Conservation (phyloP, 495 filamentous ascomycete genomes). For the Penicillium canescens region DNA sequence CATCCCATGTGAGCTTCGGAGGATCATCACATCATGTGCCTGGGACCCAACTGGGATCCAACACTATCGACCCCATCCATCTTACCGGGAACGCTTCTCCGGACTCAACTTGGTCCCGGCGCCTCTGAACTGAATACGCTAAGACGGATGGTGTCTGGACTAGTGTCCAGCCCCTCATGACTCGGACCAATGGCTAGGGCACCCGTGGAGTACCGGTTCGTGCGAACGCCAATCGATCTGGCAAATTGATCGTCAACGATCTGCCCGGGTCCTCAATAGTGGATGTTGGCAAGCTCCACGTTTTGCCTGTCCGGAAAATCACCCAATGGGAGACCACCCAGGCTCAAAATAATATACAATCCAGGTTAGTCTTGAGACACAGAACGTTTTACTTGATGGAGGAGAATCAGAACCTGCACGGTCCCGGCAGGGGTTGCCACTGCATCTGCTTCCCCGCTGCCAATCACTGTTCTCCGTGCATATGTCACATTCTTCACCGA, state of each 20-base stretch:
- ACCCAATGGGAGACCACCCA: neutral
- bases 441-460: neutral
- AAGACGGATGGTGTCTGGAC: slow-evolving; percentile 16
- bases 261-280: slow-evolving; percentile 34
- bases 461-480: slow-evolving; percentile 3
- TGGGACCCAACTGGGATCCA: neutral
- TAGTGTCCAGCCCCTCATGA: slow-evolving; percentile 17
- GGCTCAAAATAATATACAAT: neutral
- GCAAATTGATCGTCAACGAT: slow-evolving; percentile 25
- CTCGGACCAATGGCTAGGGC: slow-evolving; percentile 21
- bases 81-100: neutral
- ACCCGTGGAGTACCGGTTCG: slow-evolving; percentile 27
- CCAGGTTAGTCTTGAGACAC: neutral
- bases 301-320: slow-evolving; percentile 8
- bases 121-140: slow-evolving; percentile 11
- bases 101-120: neutral
- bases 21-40: slow-evolving; percentile 2
- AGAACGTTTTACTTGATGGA: neutral
- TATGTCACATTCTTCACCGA: slow-evolving; percentile 2
- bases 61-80: slow-evolving; percentile 3
- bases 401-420: neutral
- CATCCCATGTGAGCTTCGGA: neutral
- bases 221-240: slow-evolving; percentile 27
- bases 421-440: neutral
- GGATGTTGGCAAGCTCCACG: slow-evolving; percentile 17